Evolutionary conservation across 2,329 filamentous ascomycete genomes (phyloP).

Genomic region (Epichloe amarillans): DNA sequence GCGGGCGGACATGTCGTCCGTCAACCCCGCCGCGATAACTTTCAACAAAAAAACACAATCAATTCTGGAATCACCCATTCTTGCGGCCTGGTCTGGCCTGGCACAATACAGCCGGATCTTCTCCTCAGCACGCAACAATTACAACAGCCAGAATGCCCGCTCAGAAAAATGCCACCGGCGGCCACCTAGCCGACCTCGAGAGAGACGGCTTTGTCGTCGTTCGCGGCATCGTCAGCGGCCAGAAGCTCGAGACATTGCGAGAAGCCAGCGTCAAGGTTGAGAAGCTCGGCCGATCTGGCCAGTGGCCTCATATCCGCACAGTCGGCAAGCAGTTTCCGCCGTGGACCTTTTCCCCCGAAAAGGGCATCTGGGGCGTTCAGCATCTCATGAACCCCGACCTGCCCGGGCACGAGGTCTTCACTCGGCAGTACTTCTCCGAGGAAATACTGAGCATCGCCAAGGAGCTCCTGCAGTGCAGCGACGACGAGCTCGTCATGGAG

Average conservation of each 20-base stretch:
- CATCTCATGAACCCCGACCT: conserved; percentile 67
- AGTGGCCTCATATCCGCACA: conserved; percentile 72
- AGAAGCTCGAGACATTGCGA: conserved; percentile 46
- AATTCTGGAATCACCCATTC: no score
- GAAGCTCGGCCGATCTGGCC: conserved; percentile 48
- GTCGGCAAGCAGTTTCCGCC: conserved; percentile 86
- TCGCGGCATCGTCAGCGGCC: conserved; percentile 45
- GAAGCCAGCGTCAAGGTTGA: conserved; percentile 44
- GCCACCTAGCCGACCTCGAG: conserved; percentile 37
- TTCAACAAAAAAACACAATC: no score
- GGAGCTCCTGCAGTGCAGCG: conserved; percentile 43
- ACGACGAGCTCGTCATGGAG: conserved; percentile 67
- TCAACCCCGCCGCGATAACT: no score
- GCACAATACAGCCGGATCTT: no score
- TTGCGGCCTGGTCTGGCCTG: no score
- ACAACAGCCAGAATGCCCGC: conserved; percentile 8
- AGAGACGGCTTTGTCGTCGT: conserved; percentile 66
- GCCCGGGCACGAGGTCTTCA: conserved; percentile 47
- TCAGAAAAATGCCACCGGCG: conserved; percentile 5
- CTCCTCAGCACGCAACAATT: neutral
- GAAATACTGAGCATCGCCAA: conserved; percentile 49
- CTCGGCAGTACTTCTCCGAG: conserved; percentile 57
- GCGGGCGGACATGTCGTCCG: no score
- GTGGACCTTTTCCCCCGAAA: conserved; percentile 47
- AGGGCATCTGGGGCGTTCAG: conserved; percentile 82